Conservation (phyloP, 192 early-diverging fungal genomes). For the Phlyctochytrium arcticum region DNA sequence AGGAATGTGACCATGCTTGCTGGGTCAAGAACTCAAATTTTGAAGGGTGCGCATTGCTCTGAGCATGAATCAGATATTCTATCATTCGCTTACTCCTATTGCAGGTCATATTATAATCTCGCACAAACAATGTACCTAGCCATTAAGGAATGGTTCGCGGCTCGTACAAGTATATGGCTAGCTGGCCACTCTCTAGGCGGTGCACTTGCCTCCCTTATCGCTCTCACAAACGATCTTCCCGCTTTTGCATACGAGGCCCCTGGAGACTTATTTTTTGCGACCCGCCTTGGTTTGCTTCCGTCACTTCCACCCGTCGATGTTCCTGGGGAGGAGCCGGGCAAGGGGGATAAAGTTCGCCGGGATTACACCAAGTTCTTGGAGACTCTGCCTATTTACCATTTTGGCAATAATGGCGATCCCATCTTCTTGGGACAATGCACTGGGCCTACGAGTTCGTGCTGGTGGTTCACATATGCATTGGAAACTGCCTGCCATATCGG, state of each 20-base stretch:
- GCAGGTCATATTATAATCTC: constrained; percentile 60
- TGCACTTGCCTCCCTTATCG: constrained; percentile 66
- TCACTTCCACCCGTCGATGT: constrained; percentile 19
- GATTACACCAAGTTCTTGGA: constrained; percentile 49
- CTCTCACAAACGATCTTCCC: constrained; percentile 79
- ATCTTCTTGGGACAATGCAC: constrained; percentile 84
- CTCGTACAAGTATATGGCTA: constrained; percentile 64
- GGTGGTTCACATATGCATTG: constrained; percentile 68
- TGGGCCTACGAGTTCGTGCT: constrained; percentile 60
- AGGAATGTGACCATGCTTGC: constrained; percentile 33
- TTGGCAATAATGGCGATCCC: constrained; percentile 89
- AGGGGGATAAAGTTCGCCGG: constrained; percentile 41
- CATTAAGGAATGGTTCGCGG: constrained; percentile 61
- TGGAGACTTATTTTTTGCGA: constrained; percentile 74
- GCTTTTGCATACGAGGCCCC: constrained; percentile 79
- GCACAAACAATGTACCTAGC: constrained; percentile 69
- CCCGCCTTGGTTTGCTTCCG: constrained; percentile 72
- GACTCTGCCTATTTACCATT: constrained; percentile 75
- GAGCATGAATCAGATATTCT: not conserved
- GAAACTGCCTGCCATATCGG: constrained; percentile 87
- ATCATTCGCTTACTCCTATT: not conserved
- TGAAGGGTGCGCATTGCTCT: constrained; percentile 23
- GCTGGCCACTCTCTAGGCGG: constrained; percentile 68
- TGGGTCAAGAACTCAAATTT: constrained; percentile 30
- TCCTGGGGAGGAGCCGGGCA: constrained; percentile 21